These are phyloP conservation scores for Cnidoscolus chayamansa DNA, from an alignment of 441 rosid species.

Conservation along the genomic window DNA sequence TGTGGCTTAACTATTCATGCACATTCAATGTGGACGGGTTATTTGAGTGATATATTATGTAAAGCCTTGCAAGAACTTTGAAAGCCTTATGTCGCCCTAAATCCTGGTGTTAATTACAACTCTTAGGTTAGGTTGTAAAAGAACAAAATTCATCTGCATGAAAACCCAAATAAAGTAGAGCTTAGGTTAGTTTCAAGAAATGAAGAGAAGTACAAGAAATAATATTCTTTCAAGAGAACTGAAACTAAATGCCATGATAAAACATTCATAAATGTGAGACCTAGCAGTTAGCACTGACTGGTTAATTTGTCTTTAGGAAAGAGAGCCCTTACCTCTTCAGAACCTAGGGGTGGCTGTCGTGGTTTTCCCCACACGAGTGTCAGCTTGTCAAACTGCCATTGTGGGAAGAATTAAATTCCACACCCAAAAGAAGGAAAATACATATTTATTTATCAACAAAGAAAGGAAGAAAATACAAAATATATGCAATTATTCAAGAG, in stretches of 20 bases:
- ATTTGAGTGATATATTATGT: no score
- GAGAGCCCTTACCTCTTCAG: constrained; percentile 59
- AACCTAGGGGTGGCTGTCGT: constrained; percentile 70
- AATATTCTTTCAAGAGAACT: constrained; percentile 6
- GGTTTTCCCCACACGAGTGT: constrained; percentile 94
- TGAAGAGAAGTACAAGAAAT: not conserved
- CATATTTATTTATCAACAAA: not conserved
- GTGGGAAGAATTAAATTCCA: constrained; percentile 12
- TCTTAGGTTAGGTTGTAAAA: not conserved
- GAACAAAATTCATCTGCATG: not conserved
- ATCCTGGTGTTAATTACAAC: no score
- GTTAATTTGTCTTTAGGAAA: constrained; percentile 11
- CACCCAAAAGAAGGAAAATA: not conserved
- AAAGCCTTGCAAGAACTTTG: not conserved
- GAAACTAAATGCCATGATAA: not conserved
- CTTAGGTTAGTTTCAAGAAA: not conserved
- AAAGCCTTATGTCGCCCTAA: not conserved
- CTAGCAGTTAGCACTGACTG: not conserved
- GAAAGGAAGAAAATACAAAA: not conserved
- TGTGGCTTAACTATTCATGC: no score
- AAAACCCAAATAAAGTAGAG: not conserved
- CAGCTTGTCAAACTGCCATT: constrained; percentile 68
- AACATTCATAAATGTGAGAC: not conserved
- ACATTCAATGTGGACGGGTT: no score
- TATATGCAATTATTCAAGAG: not conserved